Conservation (phyloP, 176 grass and related monocot genomes). For the Echinochloa phyllopogon region DNA sequence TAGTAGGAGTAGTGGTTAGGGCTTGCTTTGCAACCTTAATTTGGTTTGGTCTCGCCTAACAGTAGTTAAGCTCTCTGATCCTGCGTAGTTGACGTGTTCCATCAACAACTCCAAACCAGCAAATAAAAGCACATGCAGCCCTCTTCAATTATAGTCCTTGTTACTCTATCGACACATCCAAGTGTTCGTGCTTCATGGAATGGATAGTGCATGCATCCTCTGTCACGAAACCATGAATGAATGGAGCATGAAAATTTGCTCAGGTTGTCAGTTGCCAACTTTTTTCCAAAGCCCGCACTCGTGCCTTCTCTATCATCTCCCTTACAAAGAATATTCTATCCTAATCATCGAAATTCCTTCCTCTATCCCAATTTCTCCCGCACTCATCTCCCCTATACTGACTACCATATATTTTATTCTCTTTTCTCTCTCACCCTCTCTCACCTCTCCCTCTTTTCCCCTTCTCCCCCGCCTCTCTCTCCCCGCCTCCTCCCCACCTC, state of each 20-base stretch:
- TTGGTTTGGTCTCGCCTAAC: conserved; percentile 36
- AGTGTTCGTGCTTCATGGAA: neutral
- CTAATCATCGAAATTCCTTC: too few relatives aligned
- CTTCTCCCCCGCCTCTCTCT: too few relatives aligned
- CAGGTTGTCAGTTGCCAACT: neutral
- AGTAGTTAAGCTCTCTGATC: conserved; percentile 20
- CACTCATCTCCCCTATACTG: too few relatives aligned
- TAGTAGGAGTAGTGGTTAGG: neutral
- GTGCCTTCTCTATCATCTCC: too few relatives aligned
- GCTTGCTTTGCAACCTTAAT: conserved; percentile 22
- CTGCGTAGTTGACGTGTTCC: conserved; percentile 1
- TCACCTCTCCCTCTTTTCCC: too few relatives aligned
- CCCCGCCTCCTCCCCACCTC: too few relatives aligned
- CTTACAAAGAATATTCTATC: too few relatives aligned
- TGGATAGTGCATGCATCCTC: neutral
- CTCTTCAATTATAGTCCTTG: neutral
- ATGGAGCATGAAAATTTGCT: neutral
- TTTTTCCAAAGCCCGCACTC: neutral
- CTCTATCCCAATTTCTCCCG: too few relatives aligned
- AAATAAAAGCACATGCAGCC: neutral
- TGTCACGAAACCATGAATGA: neutral
- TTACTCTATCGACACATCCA: neutral
- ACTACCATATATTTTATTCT: too few relatives aligned
- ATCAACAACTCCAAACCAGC: neutral
- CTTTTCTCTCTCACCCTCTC: too few relatives aligned